These are phyloP conservation scores for Kluyveromyces starmeri DNA, from an alignment of 805 yeast species.

Conservation along the genomic window DNA sequence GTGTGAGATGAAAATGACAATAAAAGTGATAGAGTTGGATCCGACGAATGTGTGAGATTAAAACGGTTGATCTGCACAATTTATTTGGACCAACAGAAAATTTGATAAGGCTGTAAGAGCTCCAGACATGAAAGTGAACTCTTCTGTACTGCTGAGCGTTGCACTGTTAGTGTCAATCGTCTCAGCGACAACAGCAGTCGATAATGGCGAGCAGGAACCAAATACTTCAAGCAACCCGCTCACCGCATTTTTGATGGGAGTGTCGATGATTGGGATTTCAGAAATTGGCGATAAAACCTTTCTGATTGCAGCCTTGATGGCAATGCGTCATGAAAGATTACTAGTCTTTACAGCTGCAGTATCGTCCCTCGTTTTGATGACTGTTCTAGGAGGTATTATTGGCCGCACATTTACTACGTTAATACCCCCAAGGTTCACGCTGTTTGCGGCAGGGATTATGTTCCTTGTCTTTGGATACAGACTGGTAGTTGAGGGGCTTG, in stretches of 20 bases:
- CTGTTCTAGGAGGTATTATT: conserved; percentile 78
- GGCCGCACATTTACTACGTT: conserved; percentile 88
- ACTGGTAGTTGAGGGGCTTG: conserved; percentile 70
- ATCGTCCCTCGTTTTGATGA: conserved; percentile 79
- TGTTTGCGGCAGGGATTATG: conserved; percentile 68
- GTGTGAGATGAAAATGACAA: too few species aligned
- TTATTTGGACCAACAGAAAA: too few species aligned
- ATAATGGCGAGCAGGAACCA: conserved; percentile 5
- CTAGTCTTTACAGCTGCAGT: conserved; percentile 88
- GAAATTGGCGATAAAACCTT: conserved; percentile 98
- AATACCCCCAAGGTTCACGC: conserved; percentile 71
- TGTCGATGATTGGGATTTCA: conserved; percentile 87
- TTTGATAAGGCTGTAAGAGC: too few species aligned
- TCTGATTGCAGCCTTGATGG: conserved; percentile 94
- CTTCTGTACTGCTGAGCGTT: not conserved
- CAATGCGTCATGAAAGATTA: conserved; percentile 81
- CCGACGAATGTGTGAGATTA: too few species aligned
- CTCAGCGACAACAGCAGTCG: conserved; percentile 8
- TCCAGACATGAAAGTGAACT: not conserved
- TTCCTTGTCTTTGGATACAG: conserved; percentile 78
- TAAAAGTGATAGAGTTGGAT: too few species aligned
- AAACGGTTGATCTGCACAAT: too few species aligned
- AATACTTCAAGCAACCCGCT: conserved; percentile 11
- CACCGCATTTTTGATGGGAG: conserved; percentile 63
- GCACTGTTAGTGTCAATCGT: conserved; percentile 1